phyloP scores from a whole-genome alignment of 176 grass and related monocot species.

The bread wheat (Triticum aestivum) region IWGSC_CS_RefSeq_v2.1 NC_057807.1:709869996-709870495 shows the following conservation, averaged over 20 bases:
- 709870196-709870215: conserved; percentile 72
- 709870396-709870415: conserved; percentile 69
- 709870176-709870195: conserved; percentile 42
- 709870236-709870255: conserved; percentile 69
- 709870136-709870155: conserved; percentile 68
- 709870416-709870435: conserved; percentile 53
- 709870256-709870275: conserved; percentile 84
- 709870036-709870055: background rate
- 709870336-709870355: conserved; percentile 52
- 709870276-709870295: conserved; percentile 64
- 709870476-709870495: conserved; percentile 83
- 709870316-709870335: conserved; percentile 46
- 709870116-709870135: conserved; percentile 45
- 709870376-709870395: conserved; percentile 65
- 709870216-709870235: conserved; percentile 47
- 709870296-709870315: conserved; percentile 69
- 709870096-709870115: conserved; percentile 49
- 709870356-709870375: conserved; percentile 60
- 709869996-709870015: conserved; percentile 29
- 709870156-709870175: conserved; percentile 61
- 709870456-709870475: conserved; percentile 56
- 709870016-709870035: conserved; percentile 32
- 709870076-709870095: background rate
- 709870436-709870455: conserved; percentile 60
- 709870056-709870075: background rate